Evolutionary conservation across 441 rosid species (phyloP).

Genomic region (Bruguiera hainesii): DNA sequence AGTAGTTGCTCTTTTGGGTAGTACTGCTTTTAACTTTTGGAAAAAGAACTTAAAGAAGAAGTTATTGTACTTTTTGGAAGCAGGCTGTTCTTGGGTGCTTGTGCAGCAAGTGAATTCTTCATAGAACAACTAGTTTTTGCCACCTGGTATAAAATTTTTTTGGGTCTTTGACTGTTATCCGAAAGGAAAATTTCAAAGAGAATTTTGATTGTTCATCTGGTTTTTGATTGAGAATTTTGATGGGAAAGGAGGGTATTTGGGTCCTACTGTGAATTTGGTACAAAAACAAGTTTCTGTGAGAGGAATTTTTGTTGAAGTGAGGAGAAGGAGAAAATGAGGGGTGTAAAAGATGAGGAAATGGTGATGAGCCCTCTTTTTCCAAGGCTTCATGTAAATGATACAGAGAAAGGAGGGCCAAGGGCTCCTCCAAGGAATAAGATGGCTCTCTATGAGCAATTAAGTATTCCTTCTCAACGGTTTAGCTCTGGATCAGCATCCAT

Average conservation of each 20-base stretch:
- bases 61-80: constrained; percentile 2
- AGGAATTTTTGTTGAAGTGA: constrained; percentile 17
- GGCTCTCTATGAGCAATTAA: constrained; percentile 93
- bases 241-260: constrained; percentile 20
- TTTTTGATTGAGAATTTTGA: constrained; percentile 3
- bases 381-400: constrained; percentile 78
- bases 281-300: constrained; percentile 8
- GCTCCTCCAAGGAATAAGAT: constrained; percentile 97
- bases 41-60: constrained; percentile 11
- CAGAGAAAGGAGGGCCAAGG: constrained; percentile 87
- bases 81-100: constrained; percentile 7
- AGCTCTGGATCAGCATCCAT: constrained; percentile 40
- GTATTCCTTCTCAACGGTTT: constrained; percentile 72
- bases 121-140: constrained; percentile 5
- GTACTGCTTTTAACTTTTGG: background rate
- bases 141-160: background rate
- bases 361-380: constrained; percentile 76
- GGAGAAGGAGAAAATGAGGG: constrained; percentile 40
- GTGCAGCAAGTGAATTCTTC: constrained; percentile 7
- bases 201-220: constrained; percentile 3
- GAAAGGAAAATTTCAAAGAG: background rate
- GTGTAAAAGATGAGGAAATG: constrained; percentile 62
- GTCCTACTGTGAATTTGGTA: constrained; percentile 19
- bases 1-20: constrained; percentile 4
- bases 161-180: constrained; percentile 2